Conservation (phyloP, 345 rosid species). For the Boechera divaricarpa region DNA sequence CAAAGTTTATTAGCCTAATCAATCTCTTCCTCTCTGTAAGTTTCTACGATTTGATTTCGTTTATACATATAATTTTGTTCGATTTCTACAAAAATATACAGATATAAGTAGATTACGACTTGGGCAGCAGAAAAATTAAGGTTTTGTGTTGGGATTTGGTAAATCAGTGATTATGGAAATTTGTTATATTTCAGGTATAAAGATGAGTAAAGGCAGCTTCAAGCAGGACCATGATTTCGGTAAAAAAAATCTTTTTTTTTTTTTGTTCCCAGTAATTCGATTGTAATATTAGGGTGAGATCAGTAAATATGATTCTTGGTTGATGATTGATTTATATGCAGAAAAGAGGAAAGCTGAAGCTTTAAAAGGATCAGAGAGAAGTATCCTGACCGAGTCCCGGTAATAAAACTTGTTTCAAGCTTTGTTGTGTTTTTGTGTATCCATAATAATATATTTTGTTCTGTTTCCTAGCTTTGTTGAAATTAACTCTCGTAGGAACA, state of each 20-base stretch:
- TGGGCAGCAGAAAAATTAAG: not conserved
- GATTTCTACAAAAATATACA: too few relatives aligned
- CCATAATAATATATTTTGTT: not conserved
- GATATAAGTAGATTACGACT: not conserved
- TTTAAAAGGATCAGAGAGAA: constrained; percentile 19
- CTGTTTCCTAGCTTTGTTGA: not conserved
- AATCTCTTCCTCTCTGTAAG: constrained; percentile 7
- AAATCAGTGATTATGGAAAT: not conserved
- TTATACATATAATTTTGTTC: not conserved
- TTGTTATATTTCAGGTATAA: not conserved
- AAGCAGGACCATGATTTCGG: constrained; percentile 31
- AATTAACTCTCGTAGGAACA: not conserved
- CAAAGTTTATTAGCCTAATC: not conserved
- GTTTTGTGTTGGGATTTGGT: constrained; percentile 1
- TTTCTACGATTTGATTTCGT: not conserved
- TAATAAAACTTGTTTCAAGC: not conserved
- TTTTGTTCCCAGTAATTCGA: not conserved
- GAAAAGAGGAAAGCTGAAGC: constrained; percentile 29
- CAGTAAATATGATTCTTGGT: not conserved
- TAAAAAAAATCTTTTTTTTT: not conserved
- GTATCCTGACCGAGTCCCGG: constrained; percentile 34
- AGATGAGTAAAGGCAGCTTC: constrained; percentile 22
- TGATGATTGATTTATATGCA: constrained; percentile 13
- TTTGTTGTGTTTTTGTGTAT: not conserved
- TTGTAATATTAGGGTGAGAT: not conserved